Conservation (phyloP, 1,139 yeast species). For the Geotrichum bryndzae region DNA sequence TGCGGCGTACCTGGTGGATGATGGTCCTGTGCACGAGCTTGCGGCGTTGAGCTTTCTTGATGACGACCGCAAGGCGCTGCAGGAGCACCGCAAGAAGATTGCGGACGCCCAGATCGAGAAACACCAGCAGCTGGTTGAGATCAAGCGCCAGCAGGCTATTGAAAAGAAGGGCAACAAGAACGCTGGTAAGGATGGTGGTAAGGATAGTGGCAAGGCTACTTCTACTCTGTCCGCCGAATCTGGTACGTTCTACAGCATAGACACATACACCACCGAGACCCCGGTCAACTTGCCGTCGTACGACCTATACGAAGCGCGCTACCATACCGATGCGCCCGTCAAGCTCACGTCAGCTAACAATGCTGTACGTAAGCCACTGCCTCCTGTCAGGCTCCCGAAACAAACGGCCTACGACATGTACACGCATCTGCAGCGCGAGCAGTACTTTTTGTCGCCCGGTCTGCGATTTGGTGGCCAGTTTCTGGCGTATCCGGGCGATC, state of each 20-base stretch:
- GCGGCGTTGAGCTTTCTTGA: slow-evolving; percentile 23
- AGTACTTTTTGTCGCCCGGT: slow-evolving; percentile 69
- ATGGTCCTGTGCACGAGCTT: slow-evolving; percentile 29
- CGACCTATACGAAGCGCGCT: slow-evolving; percentile 11
- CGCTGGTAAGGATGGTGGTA: neutral
- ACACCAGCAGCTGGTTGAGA: slow-evolving; percentile 24
- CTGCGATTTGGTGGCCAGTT: slow-evolving; percentile 84
- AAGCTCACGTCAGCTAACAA: neutral
- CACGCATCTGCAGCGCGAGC: slow-evolving; percentile 42
- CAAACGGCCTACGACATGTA: slow-evolving; percentile 34
- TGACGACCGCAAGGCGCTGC: slow-evolving; percentile 19
- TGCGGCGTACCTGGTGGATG: slow-evolving; percentile 32
- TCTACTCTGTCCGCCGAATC: slow-evolving; percentile 8
- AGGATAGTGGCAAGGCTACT: slow-evolving; percentile 3
- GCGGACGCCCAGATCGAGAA: slow-evolving; percentile 21
- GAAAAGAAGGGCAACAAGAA: slow-evolving; percentile 19
- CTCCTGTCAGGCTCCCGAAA: slow-evolving; percentile 7
- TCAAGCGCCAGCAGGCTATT: slow-evolving; percentile 25
- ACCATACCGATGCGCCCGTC: slow-evolving; percentile 1
- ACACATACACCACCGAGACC: slow-evolving; percentile 19
- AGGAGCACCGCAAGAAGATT: slow-evolving; percentile 14
- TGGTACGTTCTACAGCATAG: slow-evolving; percentile 20
- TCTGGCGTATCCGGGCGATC: slow-evolving; percentile 93
- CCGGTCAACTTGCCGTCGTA: slow-evolving; percentile 14
- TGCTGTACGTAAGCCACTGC: neutral